Conservation (phyloP, 495 filamentous ascomycete genomes). For the Hypoxylon intermedium region DNA sequence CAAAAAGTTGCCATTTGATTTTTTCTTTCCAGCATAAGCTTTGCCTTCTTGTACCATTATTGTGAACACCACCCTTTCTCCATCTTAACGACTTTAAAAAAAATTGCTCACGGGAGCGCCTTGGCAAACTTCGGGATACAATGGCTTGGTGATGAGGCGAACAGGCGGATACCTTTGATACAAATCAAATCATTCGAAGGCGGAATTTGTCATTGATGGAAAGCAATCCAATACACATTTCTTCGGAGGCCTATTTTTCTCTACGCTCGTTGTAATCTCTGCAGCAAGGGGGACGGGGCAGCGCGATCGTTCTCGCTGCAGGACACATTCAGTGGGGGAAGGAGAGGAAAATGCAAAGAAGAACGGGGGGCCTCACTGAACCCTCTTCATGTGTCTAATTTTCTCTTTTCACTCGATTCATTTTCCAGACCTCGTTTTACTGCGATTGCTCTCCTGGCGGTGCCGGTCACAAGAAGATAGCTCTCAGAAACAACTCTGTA, state of each 20-base stretch:
- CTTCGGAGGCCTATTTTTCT: conserved; percentile 49
- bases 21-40: conserved; percentile 46
- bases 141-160: conserved; percentile 42
- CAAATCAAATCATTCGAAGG: conserved; percentile 26
- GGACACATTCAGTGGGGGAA: conserved; percentile 33
- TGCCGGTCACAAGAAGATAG: conserved; percentile 50
- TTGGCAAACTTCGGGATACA: conserved; percentile 34
- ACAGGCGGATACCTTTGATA: conserved; percentile 29
- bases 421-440: conserved; percentile 29
- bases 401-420: conserved; percentile 20
- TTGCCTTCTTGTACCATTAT: conserved; percentile 48
- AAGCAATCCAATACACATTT: conserved; percentile 33
- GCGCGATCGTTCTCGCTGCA: conserved; percentile 45
- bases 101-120: conserved; percentile 36
- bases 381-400: conserved; percentile 38
- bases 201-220: conserved; percentile 35
- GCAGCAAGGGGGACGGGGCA: conserved; percentile 46
- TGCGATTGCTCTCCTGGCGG: conserved; percentile 38
- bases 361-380: conserved; percentile 6
- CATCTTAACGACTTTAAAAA: conserved; percentile 40
- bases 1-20: conserved; percentile 47
- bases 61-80: conserved; percentile 37
- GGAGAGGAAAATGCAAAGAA: not conserved
- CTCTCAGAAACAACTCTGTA: conserved; percentile 37
- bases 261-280: conserved; percentile 64